These are phyloP conservation scores for Ploettnerulaceae sp. DNA, from an alignment of 2,329 filamentous ascomycete genomes.

Conservation along the genomic window DNA sequence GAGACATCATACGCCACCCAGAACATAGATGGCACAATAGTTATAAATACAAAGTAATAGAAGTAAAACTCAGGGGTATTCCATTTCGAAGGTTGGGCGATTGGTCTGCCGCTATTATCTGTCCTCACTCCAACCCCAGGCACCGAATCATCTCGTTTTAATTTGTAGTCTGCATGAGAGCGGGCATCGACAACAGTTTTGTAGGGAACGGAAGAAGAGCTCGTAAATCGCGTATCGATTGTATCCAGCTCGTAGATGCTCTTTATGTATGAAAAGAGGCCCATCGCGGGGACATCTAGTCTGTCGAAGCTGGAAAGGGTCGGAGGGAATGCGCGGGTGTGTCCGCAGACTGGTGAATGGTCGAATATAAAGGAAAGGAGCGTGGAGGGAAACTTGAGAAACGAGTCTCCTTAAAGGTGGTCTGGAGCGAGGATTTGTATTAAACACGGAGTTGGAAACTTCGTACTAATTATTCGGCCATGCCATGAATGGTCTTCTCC, in stretches of 20 bases:
- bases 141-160: conserved; percentile 31
- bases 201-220: conserved; percentile 64
- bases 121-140: conserved; percentile 30
- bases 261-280: conserved; percentile 39
- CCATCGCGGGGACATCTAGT: conserved; percentile 29
- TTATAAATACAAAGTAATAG: conserved; percentile 66
- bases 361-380: conserved; percentile 10
- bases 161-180: conserved; percentile 36
- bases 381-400: conserved; percentile 9
- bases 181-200: conserved; percentile 51
- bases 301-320: conserved; percentile 1
- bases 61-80: conserved; percentile 77
- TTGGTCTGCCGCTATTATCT: conserved; percentile 41
- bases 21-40: conserved; percentile 79
- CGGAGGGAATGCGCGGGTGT: neutral
- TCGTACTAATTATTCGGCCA: neutral
- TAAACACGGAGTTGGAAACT: neutral
- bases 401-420: conserved; percentile 1
- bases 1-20: conserved; percentile 86
- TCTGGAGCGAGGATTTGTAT: neutral
- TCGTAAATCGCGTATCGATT: conserved; percentile 68
- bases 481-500: neutral
- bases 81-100: conserved; percentile 68
- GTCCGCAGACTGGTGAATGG: conserved; percentile 1
- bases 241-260: conserved; percentile 62